Evolutionary conservation across 257 asterid genomes (phyloP).

Genomic region (Nicotiana sylvestris): DNA sequence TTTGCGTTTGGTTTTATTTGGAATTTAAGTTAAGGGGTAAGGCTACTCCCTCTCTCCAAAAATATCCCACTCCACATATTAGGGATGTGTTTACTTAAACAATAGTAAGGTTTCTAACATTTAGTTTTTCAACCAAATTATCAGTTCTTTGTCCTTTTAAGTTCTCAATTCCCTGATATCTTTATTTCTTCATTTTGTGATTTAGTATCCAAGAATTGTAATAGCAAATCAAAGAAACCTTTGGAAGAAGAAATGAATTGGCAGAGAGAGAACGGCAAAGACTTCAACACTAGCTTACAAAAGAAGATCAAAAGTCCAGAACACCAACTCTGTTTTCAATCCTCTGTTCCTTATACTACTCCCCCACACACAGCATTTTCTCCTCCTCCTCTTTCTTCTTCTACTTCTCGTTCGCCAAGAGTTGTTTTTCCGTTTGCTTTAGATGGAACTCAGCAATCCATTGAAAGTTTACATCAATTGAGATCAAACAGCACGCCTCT

Average conservation of each 20-base stretch:
- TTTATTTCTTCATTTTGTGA: background rate
- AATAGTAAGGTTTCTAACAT: conserved; percentile 6
- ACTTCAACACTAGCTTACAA: background rate
- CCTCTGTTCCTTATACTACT: background rate
- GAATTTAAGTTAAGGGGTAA: too few species aligned
- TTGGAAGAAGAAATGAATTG: conserved; percentile 10
- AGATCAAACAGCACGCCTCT: conserved; percentile 28
- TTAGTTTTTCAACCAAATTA: background rate
- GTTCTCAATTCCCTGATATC: background rate
- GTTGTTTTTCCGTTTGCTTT: conserved; percentile 53
- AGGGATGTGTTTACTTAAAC: conserved; percentile 23
- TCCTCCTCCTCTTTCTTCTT: conserved; percentile 15
- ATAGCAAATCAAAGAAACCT: conserved; percentile 46
- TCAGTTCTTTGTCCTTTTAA: background rate
- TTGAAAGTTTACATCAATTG: conserved; percentile 21
- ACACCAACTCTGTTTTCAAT: conserved; percentile 24
- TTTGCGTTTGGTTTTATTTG: too few species aligned
- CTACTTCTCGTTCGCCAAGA: conserved; percentile 23
- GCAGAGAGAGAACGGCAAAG: conserved; percentile 24
- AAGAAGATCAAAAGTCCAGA: conserved; percentile 56
- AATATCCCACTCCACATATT: background rate
- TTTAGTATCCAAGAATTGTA: conserved; percentile 12
- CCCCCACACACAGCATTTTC: background rate
- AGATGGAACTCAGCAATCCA: conserved; percentile 33
- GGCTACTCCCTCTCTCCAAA: too few species aligned